Conservation (phyloP, 2,329 filamentous ascomycete genomes). For the Sporothrix protearum region DNA sequence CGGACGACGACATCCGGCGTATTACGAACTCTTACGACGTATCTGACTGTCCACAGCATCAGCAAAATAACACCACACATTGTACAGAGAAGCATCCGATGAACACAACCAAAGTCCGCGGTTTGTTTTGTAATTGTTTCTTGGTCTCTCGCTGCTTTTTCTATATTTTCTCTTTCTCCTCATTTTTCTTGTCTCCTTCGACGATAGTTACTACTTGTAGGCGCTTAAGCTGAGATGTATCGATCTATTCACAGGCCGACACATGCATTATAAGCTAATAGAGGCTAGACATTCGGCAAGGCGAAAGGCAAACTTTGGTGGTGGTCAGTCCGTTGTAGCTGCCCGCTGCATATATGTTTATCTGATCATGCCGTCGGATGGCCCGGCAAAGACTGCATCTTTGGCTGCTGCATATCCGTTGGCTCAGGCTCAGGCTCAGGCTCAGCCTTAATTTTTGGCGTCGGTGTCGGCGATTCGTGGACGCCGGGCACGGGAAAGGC, state of each 20-base stretch:
- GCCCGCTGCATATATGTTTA: not conserved
- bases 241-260: not conserved
- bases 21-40: not conserved
- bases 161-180: not conserved
- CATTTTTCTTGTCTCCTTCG: not conserved
- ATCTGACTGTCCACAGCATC: not conserved
- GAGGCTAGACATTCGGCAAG: not conserved
- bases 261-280: not conserved
- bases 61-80: no score
- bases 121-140: not conserved
- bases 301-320: not conserved
- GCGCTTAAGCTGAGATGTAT: not conserved
- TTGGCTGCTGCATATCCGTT: not conserved
- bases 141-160: not conserved
- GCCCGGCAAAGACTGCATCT: not conserved
- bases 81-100: no score
- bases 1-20: not conserved
- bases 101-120: not conserved
- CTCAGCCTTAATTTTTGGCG: not conserved
- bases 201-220: not conserved
- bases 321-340: not conserved
- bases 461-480: not conserved
- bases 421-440: not conserved
- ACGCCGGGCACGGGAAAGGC: conserved; percentile 60
- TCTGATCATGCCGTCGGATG: not conserved